Percentiles rank a stretch among this genome's conserved stretches.
These are phyloP conservation scores for Boletus reticuloceps DNA, from an alignment of 768 basidiomycete species.

Conservation along the genomic window DNA sequence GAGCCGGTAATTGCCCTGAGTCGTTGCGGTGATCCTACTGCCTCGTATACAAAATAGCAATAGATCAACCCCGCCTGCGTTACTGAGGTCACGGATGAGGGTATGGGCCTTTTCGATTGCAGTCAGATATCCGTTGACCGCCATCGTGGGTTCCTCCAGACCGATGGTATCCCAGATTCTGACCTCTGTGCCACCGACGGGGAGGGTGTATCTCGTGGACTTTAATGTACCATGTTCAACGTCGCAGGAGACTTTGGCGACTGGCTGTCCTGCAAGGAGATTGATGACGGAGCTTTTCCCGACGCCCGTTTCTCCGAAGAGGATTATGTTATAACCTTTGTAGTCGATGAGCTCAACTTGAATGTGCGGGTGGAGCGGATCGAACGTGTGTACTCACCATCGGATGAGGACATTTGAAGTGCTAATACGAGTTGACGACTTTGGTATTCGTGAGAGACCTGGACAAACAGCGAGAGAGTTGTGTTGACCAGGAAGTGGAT, in stretches of 20 bases:
- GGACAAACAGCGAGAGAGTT: neutral
- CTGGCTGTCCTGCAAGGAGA: constrained; percentile 31
- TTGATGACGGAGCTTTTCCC: constrained; percentile 47
- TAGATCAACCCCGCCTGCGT: constrained; percentile 31
- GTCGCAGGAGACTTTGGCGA: constrained; percentile 33
- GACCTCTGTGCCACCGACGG: constrained; percentile 5
- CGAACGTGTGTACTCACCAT: constrained; percentile 11
- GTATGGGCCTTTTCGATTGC: constrained; percentile 28
- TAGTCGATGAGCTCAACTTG: neutral
- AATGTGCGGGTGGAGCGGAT: neutral
- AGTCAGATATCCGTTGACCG: constrained; percentile 25
- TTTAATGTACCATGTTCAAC: constrained; percentile 35
- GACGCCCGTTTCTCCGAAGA: constrained; percentile 32
- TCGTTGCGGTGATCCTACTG: constrained; percentile 27
- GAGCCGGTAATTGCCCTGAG: constrained; percentile 38
- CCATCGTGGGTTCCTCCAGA: constrained; percentile 30
- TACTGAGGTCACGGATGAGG: constrained; percentile 23
- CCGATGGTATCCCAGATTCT: constrained; percentile 31
- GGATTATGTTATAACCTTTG: constrained; percentile 26
- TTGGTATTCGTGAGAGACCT: constrained; percentile 10
- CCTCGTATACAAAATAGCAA: constrained; percentile 40
- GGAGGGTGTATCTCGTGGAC: constrained; percentile 23
- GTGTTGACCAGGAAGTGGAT: constrained; percentile 4
- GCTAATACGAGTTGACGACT: neutral
- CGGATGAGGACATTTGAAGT: constrained; percentile 17